Evolutionary conservation across 352 stramenopile genomes (phyloP), one percentile per base, ranked within the genome.

Genomic region (Globisporangium paddicum): DNA sequence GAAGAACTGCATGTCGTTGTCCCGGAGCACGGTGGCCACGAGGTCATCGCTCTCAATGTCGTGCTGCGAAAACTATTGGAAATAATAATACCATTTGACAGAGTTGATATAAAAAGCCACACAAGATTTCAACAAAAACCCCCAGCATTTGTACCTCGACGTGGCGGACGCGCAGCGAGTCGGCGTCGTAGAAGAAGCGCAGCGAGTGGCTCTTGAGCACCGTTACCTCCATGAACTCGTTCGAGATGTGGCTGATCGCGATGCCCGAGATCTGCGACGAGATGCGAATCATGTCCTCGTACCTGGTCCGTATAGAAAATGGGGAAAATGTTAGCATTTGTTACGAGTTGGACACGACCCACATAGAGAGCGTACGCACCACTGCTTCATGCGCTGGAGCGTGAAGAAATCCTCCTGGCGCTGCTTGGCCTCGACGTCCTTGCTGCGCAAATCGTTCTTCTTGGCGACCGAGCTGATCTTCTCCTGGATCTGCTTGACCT

Each of bases 341-440:
- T n/a, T n/a, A n/a, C n/a, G n/a, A n/a, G n/a, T n/a, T n/a, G n/a
- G n/a, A n/a, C n/a, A n/a, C n/a, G n/a, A n/a, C n/a, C n/a, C 28
- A 32, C 28, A 32, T 32, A 6, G 28, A 32, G n/a, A n/a, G n/a
- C n/a, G 32, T 16, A 56, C 48, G 25, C 53, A 92, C 82, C 82
- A 90, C 30, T 86, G 62, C 58, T 88, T 80, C 80, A 92, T 92
- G 61, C 86, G 75, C 50, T 83, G 72, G 2, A 92, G 66, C 28
- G 77, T 75, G 46, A 77, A 76, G 53, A 76, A 88, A 45, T 92
- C 78, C 32, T 89, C 76, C 48, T 92, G 78, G 34, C 78, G 76
- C 54, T 87, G 75, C 71, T 92, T 89, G 23, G 83, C 74, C 35
- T 89, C 73, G 2, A 84, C 62, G 37, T 91, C 79, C 28, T 82